Conservation (phyloP, 2,329 filamentous ascomycete species). For the Penicillium psychrosexuale region DNA sequence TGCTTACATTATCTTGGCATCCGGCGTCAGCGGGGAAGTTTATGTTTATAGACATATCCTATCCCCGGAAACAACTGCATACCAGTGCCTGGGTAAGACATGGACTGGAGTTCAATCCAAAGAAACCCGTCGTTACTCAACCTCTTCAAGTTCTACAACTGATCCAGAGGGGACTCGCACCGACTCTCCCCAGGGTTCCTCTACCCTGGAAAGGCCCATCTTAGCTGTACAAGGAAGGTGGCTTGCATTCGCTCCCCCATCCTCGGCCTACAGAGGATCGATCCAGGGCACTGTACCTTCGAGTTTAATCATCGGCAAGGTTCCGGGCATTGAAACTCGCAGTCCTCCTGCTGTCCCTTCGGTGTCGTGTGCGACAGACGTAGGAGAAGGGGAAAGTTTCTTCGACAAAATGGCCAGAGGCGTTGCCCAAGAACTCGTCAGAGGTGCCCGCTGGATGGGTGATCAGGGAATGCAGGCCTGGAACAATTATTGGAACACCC, state of each 20-base stretch:
- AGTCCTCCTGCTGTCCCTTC: constrained; percentile 43
- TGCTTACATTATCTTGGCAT: constrained; percentile 70
- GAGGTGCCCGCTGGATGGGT: constrained; percentile 49
- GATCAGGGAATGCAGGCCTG: constrained; percentile 50
- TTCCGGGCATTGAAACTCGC: constrained; percentile 43
- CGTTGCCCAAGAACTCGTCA: constrained; percentile 50
- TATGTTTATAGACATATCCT: constrained; percentile 63
- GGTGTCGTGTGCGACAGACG: constrained; percentile 45
- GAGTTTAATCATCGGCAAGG: constrained; percentile 33
- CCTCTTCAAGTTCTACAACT: constrained; percentile 46
- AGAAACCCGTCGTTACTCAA: constrained; percentile 44
- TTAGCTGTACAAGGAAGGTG: constrained; percentile 47
- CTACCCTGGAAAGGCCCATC: constrained; percentile 37
- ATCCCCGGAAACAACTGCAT: constrained; percentile 32
- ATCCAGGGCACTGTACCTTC: constrained; percentile 43
- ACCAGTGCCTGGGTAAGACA: constrained; percentile 76
- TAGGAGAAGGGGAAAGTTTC: constrained; percentile 47
- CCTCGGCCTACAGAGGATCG: constrained; percentile 37
- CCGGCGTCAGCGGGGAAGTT: constrained; percentile 80
- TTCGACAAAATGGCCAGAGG: constrained; percentile 49
- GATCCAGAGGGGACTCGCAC: constrained; percentile 44
- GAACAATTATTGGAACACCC: constrained; percentile 51
- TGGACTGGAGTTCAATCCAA: constrained; percentile 78
- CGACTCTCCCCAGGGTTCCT: constrained; percentile 33
- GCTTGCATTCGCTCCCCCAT: constrained; percentile 47